Conservation (phyloP, 2,329 filamentous ascomycete genomes). For the Dryadomyces sulphureus region DNA sequence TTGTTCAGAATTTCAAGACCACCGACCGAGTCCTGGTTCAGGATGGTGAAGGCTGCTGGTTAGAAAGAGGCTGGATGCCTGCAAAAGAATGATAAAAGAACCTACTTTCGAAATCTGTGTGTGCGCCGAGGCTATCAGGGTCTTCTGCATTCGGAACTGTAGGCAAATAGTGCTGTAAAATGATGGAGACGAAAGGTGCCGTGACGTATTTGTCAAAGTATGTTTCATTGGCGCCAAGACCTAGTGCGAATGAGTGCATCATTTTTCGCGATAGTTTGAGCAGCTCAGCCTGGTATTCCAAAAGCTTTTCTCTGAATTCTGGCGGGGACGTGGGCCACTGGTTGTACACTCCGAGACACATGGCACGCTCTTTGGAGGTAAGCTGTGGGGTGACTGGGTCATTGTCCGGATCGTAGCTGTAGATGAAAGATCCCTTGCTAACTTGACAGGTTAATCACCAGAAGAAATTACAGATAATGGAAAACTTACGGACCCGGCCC, state of each 20-base stretch:
- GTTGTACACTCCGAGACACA: constrained; percentile 5
- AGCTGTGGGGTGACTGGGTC: constrained; percentile 4
- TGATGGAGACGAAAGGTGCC: constrained; percentile 6
- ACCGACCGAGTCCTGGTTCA: constrained; percentile 9
- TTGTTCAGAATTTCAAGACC: constrained; percentile 9
- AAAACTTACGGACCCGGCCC: neutral
- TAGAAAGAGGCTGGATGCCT: neutral
- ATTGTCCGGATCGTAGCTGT: constrained; percentile 9
- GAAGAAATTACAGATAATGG: neutral
- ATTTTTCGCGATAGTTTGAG: constrained; percentile 4
- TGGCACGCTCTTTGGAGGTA: constrained; percentile 4
- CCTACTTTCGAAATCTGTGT: constrained; percentile 8
- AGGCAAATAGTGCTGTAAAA: constrained; percentile 6
- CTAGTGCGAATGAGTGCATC: constrained; percentile 4
- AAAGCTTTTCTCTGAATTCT: constrained; percentile 1
- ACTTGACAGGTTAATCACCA: neutral
- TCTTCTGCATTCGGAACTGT: constrained; percentile 2
- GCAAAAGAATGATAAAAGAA: neutral
- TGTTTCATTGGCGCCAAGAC: constrained; percentile 6
- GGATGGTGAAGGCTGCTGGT: constrained; percentile 23
- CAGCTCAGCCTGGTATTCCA: constrained; percentile 4
- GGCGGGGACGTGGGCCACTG: constrained; percentile 2
- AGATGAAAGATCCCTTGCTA: constrained; percentile 9
- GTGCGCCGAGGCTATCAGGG: constrained; percentile 6
- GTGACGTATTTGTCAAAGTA: constrained; percentile 6